Evolutionary conservation across 108 stramenopile genomes (phyloP).

Genomic region (Cyclostephanos invisitatus): DNA sequence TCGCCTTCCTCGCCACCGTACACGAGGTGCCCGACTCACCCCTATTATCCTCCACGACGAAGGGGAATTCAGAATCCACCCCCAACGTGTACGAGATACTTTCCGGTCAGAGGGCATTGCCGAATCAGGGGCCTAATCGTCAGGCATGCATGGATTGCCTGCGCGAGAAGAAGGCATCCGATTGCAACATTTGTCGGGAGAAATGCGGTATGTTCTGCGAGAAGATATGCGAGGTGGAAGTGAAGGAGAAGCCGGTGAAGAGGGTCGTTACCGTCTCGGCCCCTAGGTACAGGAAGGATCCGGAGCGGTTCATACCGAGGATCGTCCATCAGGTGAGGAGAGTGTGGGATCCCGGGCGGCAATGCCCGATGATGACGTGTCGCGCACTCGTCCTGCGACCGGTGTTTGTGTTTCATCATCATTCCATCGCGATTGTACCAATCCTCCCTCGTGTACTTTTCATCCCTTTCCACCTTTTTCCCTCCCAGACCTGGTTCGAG

Average conservation of each 20-base stretch:
- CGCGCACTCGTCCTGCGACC: too few species aligned
- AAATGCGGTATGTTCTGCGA: constrained; percentile 75
- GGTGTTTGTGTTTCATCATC: neutral
- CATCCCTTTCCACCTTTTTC: neutral
- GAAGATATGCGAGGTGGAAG: constrained; percentile 57
- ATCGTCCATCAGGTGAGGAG: constrained; percentile 57
- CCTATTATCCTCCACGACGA: constrained; percentile 12
- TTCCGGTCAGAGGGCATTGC: constrained; percentile 25
- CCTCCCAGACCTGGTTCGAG: constrained; percentile 64
- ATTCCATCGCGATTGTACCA: neutral
- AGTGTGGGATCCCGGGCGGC: too few species aligned
- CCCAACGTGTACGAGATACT: constrained; percentile 51
- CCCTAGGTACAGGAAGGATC: constrained; percentile 40
- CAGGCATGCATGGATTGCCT: constrained; percentile 68
- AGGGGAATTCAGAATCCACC: constrained; percentile 31
- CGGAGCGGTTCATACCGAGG: constrained; percentile 53
- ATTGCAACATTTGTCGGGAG: constrained; percentile 49
- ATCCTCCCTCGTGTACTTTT: neutral
- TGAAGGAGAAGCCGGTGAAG: constrained; percentile 64
- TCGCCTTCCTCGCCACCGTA: constrained; percentile 76
- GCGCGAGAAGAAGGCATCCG: constrained; percentile 63
- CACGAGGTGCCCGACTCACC: constrained; percentile 27
- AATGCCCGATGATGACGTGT: too few species aligned
- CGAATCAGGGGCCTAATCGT: constrained; percentile 46
- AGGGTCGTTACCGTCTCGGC: constrained; percentile 52